phyloP scores from a whole-genome alignment of 345 rosid genomes.

The Eucalyptus virginea region DNA sequence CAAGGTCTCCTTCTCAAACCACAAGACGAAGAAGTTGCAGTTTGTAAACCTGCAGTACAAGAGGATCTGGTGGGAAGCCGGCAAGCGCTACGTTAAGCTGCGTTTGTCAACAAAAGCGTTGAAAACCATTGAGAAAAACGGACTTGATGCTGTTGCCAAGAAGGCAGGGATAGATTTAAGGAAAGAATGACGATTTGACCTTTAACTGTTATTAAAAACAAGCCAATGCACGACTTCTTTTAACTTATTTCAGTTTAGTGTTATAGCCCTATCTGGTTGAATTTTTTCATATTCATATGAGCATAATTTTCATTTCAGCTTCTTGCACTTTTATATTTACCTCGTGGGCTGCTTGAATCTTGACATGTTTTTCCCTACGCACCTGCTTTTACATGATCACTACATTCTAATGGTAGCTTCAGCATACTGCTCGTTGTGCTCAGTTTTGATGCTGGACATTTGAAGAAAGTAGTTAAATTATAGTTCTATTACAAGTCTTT shows the following conservation, averaged over 20 bases:
- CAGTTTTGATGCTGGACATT: background rate
- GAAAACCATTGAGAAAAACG: conserved; percentile 92
- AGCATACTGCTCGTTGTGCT: background rate
- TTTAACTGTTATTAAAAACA: background rate
- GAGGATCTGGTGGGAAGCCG: conserved; percentile 96
- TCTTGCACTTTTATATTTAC: background rate
- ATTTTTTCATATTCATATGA: background rate
- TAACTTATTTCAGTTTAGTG: background rate
- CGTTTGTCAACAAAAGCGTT: conserved; percentile 82
- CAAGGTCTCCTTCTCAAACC: conserved; percentile 91
- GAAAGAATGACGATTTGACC: conserved; percentile 17
- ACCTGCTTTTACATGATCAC: background rate
- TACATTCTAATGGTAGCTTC: background rate
- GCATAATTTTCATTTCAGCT: background rate
- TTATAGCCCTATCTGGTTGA: background rate
- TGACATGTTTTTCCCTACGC: background rate
- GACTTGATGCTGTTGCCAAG: conserved; percentile 94
- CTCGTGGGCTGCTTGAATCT: background rate
- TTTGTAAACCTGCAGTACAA: conserved; percentile 91
- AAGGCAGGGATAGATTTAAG: conserved; percentile 91
- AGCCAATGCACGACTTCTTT: background rate
- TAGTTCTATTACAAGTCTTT: background rate
- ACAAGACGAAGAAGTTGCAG: conserved; percentile 88
- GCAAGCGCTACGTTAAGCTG: conserved; percentile 72
- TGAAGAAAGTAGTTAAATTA: background rate